Base-by-base conservation (phyloP, 768 basidiomycete species). In the Leccinum pellstonianum region DNA sequence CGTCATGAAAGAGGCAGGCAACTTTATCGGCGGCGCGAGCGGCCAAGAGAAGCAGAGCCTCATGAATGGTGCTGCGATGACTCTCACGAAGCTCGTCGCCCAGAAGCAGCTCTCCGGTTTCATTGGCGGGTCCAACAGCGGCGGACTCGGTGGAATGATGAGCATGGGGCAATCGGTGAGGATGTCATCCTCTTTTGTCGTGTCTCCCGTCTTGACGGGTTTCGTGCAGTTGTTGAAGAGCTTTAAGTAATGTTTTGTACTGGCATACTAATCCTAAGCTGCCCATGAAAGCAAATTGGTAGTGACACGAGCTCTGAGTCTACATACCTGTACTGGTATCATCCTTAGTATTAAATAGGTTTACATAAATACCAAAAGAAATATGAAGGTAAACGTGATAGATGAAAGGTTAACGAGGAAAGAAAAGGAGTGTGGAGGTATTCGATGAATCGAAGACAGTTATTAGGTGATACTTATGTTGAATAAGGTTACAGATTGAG, bases 21-120 rank as follows among this genome's bases (percentile, higher is more conserved):
- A 91, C 70, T 74, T 92, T 52, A 90, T 94, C 64, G 85, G 85
- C 8, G 80, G 83, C 4, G 77, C 84, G 4, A 80, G 83, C 11
- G 86, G 87, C 10, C 81, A 81, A 70, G 61, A 64, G 0, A 91
- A 91, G 76, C 93, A 95, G 67, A 91, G 93, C 66, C 87, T 86
- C 9, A 85, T 95, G 68, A 91, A 90, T 59, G 83, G 88, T 12
- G 93, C 93, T 49, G 91, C 88, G 3, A 86, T 88, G 85, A 93
- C 88, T 0, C 84, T 91, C 58, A 86, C 92, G 83, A 93, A 95
- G 76, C 77, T 94, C 43, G 68, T 93, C 48, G 84, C 91, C 5
- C 85, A 90, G 68, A 86, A 88, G 73, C 65, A 79, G 79, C 63
- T 76, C 72, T 29, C 70, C 4, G 4, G 49, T 43, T 62, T 76